Base-by-base conservation (phyloP, 2,329 filamentous ascomycete species). In the Zelopaecilomyces penicillatus region DNA sequence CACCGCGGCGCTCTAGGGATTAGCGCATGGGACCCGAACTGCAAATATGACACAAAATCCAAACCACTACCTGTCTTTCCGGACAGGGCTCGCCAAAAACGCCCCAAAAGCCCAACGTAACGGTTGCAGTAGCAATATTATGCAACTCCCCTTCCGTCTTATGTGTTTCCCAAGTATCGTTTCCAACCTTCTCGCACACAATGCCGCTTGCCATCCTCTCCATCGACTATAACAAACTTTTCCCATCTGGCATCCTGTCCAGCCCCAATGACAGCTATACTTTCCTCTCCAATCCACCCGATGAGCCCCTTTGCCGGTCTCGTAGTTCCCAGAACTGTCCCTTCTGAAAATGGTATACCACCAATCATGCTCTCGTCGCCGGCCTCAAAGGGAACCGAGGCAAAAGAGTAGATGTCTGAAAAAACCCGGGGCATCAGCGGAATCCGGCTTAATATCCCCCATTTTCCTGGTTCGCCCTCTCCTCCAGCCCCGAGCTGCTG, bases 321-420 rank as follows among this genome's bases (percentile, higher is more conserved):
- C 10, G 69, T 66, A 11, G 71, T 75, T 2, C 73, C 71, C 6
- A 77, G 60, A 2, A 73, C 70, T 2, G 69, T 67, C 30, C 60
- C 63, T 30, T 70, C 70, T 3, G 66, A 65, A 46, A 68, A 64
- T 1, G 65, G 65, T 19, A 71, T 64, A 3, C 65, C 68, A 9
- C 67, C 70, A 34, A 68, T 65, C 37, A 70, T 59, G 29, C 74
- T 69, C 56, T 95, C 88, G 30, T 93, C 84, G 3, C 87, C 87
- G 33, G 88, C 83, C 55, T 93, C 84, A 55, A 97, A 97, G 31
- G 83, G 81, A 3, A 80, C 77, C 35, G 82, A 87, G 4, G 87
- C 77, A 56, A 91, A 90, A 1, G 87, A 94, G 62, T 96, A 95
- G 6, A 84, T 76, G 53, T 97, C 93, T 2, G 87, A 91, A 61